Base-by-base conservation (phyloP, 2,329 filamentous ascomycete species). In the Sporothrix euskadiensis region DNA sequence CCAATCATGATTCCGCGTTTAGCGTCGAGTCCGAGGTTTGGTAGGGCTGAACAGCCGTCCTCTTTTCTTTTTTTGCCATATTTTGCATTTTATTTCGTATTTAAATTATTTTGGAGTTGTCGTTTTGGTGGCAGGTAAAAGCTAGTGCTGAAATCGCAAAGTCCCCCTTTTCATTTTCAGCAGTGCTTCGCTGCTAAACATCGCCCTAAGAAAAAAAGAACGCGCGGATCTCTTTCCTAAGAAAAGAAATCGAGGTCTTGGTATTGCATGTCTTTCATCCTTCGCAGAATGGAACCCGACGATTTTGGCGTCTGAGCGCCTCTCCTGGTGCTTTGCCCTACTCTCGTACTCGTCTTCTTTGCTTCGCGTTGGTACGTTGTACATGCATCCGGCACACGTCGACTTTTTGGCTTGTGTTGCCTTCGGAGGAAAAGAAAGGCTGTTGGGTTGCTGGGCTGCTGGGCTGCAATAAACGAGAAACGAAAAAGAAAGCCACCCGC, bases 1-100 rank as follows among this genome's bases (percentile, higher is more conserved):
- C 69, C 69, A 71, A 71, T 71, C 69, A 71, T n/a, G 30, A 52
- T 71, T 71, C 57, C 69, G 57, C 41, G 41, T 71, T 71, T 71
- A 71, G 69, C 69, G 44, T 71, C 41, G 56, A 63, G 69, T 65
- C 47, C 69, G 57, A 61, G 44, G 44, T 61, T 65, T 71, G 69
- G 69, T 71, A 71, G 69, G 69, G 69, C 69, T 71, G 69, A 71
- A 71, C 10, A 47, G 41, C 52, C 26, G 30, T 22, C 22, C 52
- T 41, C n/a, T 32, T 22, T 41, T 56, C 22, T 14, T 12, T 22
- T 41, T 26, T 30, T 57, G 19, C 16, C 30, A 8, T 41, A 44
- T 59, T 30, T 57, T 44, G 8, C 9, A n/a, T 30, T 59, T 30
- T 19, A 30, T 44, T 19, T 44, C 10, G 8, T 57, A 12, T 30